Base-by-base conservation (phyloP, 2,329 filamentous ascomycete genomes). In the Monosporascus cannonballus region DNA sequence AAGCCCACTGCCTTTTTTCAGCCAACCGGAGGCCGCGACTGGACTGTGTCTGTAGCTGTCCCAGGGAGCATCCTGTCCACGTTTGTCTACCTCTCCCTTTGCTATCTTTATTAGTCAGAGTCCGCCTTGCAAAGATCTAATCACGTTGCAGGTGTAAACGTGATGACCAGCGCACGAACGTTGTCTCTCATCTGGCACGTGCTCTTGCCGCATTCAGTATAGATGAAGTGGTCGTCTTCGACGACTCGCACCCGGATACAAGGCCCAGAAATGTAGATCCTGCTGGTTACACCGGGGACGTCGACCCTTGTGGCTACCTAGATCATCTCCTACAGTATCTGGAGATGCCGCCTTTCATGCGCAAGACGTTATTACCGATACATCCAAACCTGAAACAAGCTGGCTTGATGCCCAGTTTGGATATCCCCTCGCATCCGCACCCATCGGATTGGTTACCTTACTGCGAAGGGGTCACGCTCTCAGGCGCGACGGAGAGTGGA, bases 361-460 rank as follows among this genome's bases (percentile, higher is more conserved):
- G 89, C 61, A 85, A 85, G 66, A 71, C 78, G 2, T 76, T 96
- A 3, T 93, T 95, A 61, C 85, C 86, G 1, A 74, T 91, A 56
- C 90, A 95, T 64, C 84, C 87, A 9, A 92, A 95, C 65, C 76
- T 95, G 42, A 77, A 82, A 39, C 82, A 83, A 14, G 89, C 88
- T 39, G 89, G 89, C 7, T 77, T 85, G 39, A 73, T 95, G 27
- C 88, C 88, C 0, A 89, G 82, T 63, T 73, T 95, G 52, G 90
- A 95, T 67, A 90, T 94, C 79, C 90, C 90, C 17, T 89, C 93
- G 67, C 90, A 96, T 69, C 77, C 91, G 8, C 80, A 87, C 57
- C 78, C 80, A 15, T 81, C 86, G 51, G 89, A 95, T 64, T 91
- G 86, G 84, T 84, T 90, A 57, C 80, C 81, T 17, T 96, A 89